These are phyloP conservation scores for Metschnikowia drakensbergensis DNA, from an alignment of 805 yeast genomes.

Conservation along the genomic window DNA sequence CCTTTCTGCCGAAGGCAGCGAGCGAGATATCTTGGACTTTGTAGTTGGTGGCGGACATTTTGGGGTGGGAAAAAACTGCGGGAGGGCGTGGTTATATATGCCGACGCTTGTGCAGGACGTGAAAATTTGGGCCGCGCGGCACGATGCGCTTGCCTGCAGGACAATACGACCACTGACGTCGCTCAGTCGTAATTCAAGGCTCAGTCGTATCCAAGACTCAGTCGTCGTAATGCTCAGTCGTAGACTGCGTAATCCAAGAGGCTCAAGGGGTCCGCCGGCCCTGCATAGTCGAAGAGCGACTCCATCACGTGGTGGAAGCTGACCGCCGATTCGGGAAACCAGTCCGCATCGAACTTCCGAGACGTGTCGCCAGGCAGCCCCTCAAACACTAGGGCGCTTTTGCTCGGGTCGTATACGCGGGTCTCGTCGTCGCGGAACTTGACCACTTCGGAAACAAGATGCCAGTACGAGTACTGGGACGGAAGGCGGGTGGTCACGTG, in stretches of 20 bases:
- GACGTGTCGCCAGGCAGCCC: background rate
- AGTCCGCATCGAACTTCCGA: background rate
- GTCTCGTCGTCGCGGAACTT: conserved; percentile 5
- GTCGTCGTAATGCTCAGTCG: too few species aligned
- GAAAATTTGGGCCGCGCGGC: background rate
- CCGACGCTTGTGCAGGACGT: background rate
- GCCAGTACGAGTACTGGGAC: conserved; percentile 4
- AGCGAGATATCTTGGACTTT: conserved; percentile 97
- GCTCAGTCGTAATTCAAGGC: too few species aligned
- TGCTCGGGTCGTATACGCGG: conserved; percentile 8
- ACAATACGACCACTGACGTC: too few species aligned
- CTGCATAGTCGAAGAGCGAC: conserved; percentile 9
- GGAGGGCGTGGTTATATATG: conserved; percentile 1
- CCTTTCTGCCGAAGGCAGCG: conserved; percentile 99
- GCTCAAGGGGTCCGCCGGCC: background rate
- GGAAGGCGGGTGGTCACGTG: background rate
- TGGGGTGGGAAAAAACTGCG: conserved; percentile 7
- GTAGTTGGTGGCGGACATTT: conserved; percentile 54
- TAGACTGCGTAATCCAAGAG: background rate
- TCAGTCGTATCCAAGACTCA: too few species aligned
- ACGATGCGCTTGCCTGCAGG: background rate
- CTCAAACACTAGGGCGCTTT: conserved; percentile 7
- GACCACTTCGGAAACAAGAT: conserved; percentile 10
- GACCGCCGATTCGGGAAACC: conserved; percentile 9
- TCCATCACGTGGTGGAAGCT: conserved; percentile 12